phyloP scores from a whole-genome alignment of 371 early-diverging fungal species.

The Apophysomyces elegans region DNA sequence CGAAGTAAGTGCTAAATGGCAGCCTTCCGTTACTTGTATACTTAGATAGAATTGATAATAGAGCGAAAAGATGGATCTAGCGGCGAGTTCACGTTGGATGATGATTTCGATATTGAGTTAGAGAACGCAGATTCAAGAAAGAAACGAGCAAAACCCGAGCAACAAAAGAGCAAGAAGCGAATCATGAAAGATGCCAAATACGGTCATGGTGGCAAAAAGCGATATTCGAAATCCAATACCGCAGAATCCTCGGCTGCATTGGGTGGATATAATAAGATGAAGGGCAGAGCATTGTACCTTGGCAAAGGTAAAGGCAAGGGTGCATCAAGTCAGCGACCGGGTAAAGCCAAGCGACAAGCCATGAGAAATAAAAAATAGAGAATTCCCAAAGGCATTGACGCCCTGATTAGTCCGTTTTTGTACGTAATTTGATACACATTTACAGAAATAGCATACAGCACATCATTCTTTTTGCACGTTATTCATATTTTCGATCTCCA shows the following conservation, averaged over 20 bases:
- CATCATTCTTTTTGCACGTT: background rate
- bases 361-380: slow-evolving; percentile 9
- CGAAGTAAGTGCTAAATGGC: slow-evolving; percentile 64
- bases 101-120: slow-evolving; percentile 86
- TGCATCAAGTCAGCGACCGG: slow-evolving; percentile 4
- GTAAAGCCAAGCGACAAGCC: slow-evolving; percentile 18
- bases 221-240: slow-evolving; percentile 80
- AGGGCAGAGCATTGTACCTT: slow-evolving; percentile 22
- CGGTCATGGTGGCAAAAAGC: slow-evolving; percentile 90
- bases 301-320: slow-evolving; percentile 23
- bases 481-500: no score
- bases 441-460: no score
- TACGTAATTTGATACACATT: background rate
- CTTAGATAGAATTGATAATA: slow-evolving; percentile 16
- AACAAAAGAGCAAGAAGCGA: slow-evolving; percentile 52
- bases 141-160: slow-evolving; percentile 31
- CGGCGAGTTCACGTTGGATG: slow-evolving; percentile 56
- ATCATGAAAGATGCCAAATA: slow-evolving; percentile 70
- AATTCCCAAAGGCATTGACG: background rate
- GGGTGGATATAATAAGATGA: slow-evolving; percentile 41
- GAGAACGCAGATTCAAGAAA: slow-evolving; percentile 61
- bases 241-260: slow-evolving; percentile 77
- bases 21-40: background rate
- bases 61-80: slow-evolving; percentile 64
- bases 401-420: background rate